phyloP scores from a whole-genome alignment of 306 rosid genomes.

The Phaseolus lunatus region DNA sequence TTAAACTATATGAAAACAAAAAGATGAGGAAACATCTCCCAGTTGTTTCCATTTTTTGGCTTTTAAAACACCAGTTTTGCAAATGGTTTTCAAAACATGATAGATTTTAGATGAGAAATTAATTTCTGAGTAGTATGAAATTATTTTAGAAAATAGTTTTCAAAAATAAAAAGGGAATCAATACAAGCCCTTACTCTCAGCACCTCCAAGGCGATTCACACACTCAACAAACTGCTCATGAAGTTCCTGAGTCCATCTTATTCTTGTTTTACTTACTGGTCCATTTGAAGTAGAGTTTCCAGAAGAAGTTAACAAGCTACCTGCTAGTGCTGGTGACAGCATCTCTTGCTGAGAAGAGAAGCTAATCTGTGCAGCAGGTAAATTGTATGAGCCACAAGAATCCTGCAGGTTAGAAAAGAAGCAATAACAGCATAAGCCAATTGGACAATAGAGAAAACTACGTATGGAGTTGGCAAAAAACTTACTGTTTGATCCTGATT shows the following conservation, averaged over 20 bases:
- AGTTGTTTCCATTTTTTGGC: neutral
- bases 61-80: neutral
- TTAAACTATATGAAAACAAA: neutral
- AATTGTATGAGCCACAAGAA: slow-evolving; percentile 49
- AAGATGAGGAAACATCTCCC: neutral
- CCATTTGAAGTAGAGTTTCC: slow-evolving; percentile 53
- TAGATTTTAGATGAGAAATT: neutral
- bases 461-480: neutral
- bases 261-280: slow-evolving; percentile 64
- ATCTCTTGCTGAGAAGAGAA: slow-evolving; percentile 61
- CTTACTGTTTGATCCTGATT: slow-evolving; percentile 63
- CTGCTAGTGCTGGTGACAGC: slow-evolving; percentile 49
- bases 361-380: slow-evolving; percentile 50
- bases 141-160: neutral
- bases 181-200: slow-evolving; percentile 61
- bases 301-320: slow-evolving; percentile 37
- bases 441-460: neutral
- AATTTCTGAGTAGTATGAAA: neutral
- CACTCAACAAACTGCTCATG: slow-evolving; percentile 89
- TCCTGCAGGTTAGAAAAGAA: slow-evolving; percentile 44
- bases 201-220: slow-evolving; percentile 85
- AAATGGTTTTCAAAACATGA: neutral
- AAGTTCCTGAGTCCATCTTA: slow-evolving; percentile 94
- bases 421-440: slow-evolving; percentile 1
- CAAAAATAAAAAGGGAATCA: neutral